Evolutionary conservation across 495 filamentous ascomycete genomes (phyloP).

Genomic region (Coniosporium apollinis): DNA sequence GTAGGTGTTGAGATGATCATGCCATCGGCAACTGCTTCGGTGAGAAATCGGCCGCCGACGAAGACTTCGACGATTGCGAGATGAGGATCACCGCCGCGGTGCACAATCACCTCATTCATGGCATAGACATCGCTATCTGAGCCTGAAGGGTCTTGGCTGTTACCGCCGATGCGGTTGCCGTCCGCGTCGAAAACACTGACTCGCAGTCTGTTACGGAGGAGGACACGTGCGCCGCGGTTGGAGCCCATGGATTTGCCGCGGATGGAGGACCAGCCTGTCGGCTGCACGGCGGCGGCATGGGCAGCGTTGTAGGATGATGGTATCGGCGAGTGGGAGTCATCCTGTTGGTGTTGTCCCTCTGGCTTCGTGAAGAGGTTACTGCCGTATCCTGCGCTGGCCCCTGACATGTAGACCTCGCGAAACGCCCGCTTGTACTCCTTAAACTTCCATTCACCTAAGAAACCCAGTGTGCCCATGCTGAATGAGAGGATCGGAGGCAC

Average conservation of each 20-base stretch:
- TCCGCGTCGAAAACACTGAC: conserved; percentile 58
- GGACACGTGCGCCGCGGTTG: conserved; percentile 52
- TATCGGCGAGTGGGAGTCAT: not conserved
- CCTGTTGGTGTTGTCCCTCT: not conserved
- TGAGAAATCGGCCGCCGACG: conserved; percentile 70
- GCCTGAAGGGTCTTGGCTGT: conserved; percentile 4
- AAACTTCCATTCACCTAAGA: conserved; percentile 94
- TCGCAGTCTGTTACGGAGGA: conserved; percentile 71
- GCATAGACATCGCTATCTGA: conserved; percentile 47
- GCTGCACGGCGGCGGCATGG: conserved; percentile 8
- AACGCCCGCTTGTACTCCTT: conserved; percentile 78
- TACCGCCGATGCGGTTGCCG: conserved; percentile 19
- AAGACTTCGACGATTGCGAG: conserved; percentile 79
- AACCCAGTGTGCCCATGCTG: conserved; percentile 91
- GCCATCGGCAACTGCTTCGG: conserved; percentile 84
- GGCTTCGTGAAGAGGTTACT: conserved; percentile 5
- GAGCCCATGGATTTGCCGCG: conserved; percentile 70
- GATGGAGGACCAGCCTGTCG: conserved; percentile 51
- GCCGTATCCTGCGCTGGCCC: conserved; percentile 37
- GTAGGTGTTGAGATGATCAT: conserved; percentile 90
- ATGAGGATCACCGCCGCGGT: conserved; percentile 78
- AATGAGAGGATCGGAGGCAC: conserved; percentile 91
- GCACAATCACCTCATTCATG: conserved; percentile 89
- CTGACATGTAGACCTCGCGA: conserved; percentile 85
- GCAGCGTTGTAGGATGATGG: too few species aligned